Evolutionary conservation across 2,329 filamentous ascomycete genomes (phyloP), one percentile per base, ranked within the genome.

Genomic region (Clonostachys sp.): DNA sequence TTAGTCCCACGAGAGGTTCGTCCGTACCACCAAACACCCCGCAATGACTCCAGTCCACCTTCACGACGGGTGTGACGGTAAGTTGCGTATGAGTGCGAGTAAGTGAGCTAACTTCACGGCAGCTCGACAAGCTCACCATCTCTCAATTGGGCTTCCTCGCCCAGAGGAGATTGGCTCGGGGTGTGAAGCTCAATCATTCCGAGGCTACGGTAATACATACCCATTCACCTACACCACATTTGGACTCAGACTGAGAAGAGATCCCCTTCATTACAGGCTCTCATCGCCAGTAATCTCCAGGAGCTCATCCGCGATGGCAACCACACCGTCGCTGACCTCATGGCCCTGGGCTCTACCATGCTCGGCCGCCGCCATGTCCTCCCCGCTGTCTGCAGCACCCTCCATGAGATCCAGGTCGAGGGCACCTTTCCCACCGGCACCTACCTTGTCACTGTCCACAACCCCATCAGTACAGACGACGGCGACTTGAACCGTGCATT

Each of bases 221-320:
- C n/a, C 12, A 10, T 14, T 42, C 41, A 24, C 4, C 30, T 34
- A n/a, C 42, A 33, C 12, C n/a, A 33, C 9, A 7, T n/a, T 16
- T 44, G 42, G 1, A 38, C 18, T 13, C n/a, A 14, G 30, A 17
- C 24, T 35, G 24, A 38, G 13, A 20, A 46, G 44, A 46, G 53
- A 47, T 53, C 50, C 51, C 18, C n/a, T n/a, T 39, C 38, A 43
- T 43, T 14, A 18, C 44, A 87, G 84, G 87, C 86, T 30, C 78
- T 91, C 55, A 95, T 96, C 60, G 85, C 91, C 52, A 91, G 82
- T 63, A 91, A 91, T 65, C 78, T 97, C 44, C 92, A 96, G 67
- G 92, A 97, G 79, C 85, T 96, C 59, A 95, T 97, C 65, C 91
- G 92, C 65, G 92, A 97, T 92, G 92, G 92, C 63, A 84, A 87